phyloP scores from a whole-genome alignment of 208 protist genomes.

The Vickermania spadyakhi region DNA sequence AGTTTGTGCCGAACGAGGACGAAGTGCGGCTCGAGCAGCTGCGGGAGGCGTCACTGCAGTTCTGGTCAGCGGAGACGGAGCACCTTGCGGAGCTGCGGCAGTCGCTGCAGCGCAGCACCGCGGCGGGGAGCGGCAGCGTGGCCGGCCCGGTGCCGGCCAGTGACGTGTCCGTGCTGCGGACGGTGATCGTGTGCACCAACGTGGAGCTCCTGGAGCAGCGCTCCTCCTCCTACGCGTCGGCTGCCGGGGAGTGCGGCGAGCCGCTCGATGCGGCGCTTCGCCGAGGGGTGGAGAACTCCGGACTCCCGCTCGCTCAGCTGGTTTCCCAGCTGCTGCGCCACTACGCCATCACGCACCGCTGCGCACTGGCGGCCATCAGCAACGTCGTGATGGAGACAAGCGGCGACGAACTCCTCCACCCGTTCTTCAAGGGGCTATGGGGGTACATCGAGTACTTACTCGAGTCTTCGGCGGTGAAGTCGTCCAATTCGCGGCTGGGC shows the following conservation, averaged over 20 bases:
- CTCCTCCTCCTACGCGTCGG: constrained; percentile 16
- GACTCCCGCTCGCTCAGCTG: constrained; percentile 41
- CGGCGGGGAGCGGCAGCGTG: not conserved
- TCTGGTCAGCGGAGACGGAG: constrained; percentile 46
- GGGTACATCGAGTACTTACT: constrained; percentile 22
- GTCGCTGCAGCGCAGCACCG: constrained; percentile 12
- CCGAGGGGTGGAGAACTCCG: constrained; percentile 18
- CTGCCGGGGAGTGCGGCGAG: not conserved
- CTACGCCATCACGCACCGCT: constrained; percentile 49
- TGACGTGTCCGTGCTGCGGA: constrained; percentile 34
- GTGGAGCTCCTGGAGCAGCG: constrained; percentile 46
- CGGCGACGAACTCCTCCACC: constrained; percentile 38
- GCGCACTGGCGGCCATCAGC: constrained; percentile 41
- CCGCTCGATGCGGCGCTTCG: constrained; percentile 9
- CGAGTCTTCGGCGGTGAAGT: no score
- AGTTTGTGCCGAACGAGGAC: constrained; percentile 51
- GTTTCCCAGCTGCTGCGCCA: constrained; percentile 63
- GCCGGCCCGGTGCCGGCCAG: constrained; percentile 13
- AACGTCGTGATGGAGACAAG: constrained; percentile 50
- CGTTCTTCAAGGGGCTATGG: constrained; percentile 66
- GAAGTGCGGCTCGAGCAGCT: constrained; percentile 62
- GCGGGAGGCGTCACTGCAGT: constrained; percentile 41
- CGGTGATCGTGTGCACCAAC: constrained; percentile 67
- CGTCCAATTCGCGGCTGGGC: no score
- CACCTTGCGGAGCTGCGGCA: constrained; percentile 14